Evolutionary conservation across 305 asterid genomes (phyloP), one percentile per base, ranked within the genome.

Genomic region (Fraxinus velutina): DNA sequence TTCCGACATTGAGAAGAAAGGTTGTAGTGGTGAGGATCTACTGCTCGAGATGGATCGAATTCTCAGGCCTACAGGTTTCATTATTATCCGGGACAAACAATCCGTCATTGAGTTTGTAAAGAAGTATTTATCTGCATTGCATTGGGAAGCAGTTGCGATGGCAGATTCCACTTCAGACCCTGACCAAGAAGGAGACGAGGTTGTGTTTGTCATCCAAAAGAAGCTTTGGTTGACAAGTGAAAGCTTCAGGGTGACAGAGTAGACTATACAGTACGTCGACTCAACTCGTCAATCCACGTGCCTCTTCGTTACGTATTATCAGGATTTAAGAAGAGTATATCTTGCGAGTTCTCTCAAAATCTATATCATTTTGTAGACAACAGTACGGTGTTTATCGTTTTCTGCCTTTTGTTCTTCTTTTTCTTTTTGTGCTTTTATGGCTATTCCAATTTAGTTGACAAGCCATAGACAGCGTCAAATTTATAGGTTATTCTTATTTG

Each of bases 11-110:
- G 97, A 92, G 81, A 94, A 86, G 92, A 94, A 93, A 86, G 97
- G 98, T n/a, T 94, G 98, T 85, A 92, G 97, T 33, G 97, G 93
- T 7, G 98, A 93, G 87, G 98, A 93, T 82, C 88, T 93, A 50
- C 89, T 93, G 81, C 88, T 93, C 36, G 98, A 94, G 89, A 90
- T 94, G 85, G 98, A 94, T 75, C 97, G 98, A 10, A 94, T 94
- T n/a, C 90, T 94, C 78, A 91, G 98, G 91, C 98, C 98, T 1
- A 91, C 93, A 0, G 97, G 98, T 12, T 91, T 93, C 75, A 91
- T 90, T 27, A 91, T 94, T 74, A 81, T 94, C 87, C 84, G 87
- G 32, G 98, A 93, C 79, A 90, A 85, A 84, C 97, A 89, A 79
- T 89, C 91, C 0, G 89, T 92, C 24, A 89, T 94, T 4, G 97